Evolutionary conservation across 2,329 filamentous ascomycete species (phyloP), one percentile per base, ranked within the genome.

Genomic region (Hypoxylon rubiginosum): DNA sequence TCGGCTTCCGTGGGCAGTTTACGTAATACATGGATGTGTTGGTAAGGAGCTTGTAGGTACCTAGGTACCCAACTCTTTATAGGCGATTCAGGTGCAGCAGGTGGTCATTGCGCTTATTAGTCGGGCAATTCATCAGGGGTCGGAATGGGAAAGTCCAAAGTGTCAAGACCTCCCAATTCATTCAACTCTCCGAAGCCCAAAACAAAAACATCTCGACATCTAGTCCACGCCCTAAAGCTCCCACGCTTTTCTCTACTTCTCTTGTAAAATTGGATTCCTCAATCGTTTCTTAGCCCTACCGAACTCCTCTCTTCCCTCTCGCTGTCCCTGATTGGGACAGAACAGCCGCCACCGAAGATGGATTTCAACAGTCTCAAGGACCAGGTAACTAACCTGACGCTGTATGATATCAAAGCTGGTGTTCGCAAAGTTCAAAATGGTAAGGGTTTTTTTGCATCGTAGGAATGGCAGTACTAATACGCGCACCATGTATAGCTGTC

Each of bases 361-460:
- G 93, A 97, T 86, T 86, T 97, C 79, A 91, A 90, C 81, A 92
- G 86, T 77, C 81, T 97, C 59, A 95, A 92, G 80, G 92, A 93
- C 75, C 90, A 92, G 82, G 93, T 97, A 81, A 91, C 91, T 84
- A 97, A 96, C 83, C 86, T 97, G 86, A 92, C 92, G 75, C 86
- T 97, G 80, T 97, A 97, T 85, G 94, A 97, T 81, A 78, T 97
- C 83, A 97, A 97, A 84, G 94, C 94, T 59, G 92, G 94, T 71
- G 93, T 97, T 74, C 91, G 94, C 73, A 97, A 97, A 81, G 92
- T 97, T 65, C 94, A 97, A 78, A 97, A 97, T 95, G 94, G 94
- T 97, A 60, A 64, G 67, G 17, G 6, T n/a, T 39, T 6, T 45
- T 5, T 46, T 34, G 19, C 17, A n/a, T 17, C 6, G 24, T 2